Evolutionary conservation across 192 early-diverging fungal species (phyloP).

Genomic region (Chytriomyces sp.): DNA sequence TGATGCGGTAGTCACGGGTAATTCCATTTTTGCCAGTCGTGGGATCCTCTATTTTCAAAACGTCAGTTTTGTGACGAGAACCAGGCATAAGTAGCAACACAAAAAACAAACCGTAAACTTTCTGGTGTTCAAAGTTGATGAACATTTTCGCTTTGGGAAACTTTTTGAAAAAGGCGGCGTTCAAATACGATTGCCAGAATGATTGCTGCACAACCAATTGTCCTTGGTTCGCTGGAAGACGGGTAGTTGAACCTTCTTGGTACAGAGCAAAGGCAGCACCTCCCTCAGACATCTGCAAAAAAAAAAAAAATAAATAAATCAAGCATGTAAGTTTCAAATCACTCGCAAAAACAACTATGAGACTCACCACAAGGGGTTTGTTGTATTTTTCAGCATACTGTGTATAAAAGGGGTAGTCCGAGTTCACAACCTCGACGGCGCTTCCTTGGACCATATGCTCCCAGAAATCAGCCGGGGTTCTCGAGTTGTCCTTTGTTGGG

Average conservation of each 20-base stretch:
- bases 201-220: conserved; percentile 19
- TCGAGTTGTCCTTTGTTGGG: conserved; percentile 12
- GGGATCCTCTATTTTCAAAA: not conserved
- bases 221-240: conserved; percentile 8
- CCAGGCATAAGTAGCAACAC: not conserved
- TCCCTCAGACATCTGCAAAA: conserved; percentile 33
- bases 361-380: conserved; percentile 18
- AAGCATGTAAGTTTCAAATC: not conserved
- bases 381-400: conserved; percentile 10
- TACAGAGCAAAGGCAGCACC: conserved; percentile 31
- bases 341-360: not conserved
- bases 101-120: conserved; percentile 2
- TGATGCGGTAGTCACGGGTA: conserved; percentile 13
- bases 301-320: conserved; percentile 1
- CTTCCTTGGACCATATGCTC: conserved; percentile 25
- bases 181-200: conserved; percentile 38
- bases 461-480: not conserved
- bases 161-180: conserved; percentile 15
- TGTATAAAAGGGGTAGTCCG: conserved; percentile 20
- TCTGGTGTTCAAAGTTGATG: conserved; percentile 33
- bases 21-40: not conserved
- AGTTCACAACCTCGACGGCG: not conserved
- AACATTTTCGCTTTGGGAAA: conserved; percentile 43
- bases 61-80: not conserved
- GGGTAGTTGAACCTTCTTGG: not conserved